Evolutionary conservation across 345 rosid genomes (phyloP).

Genomic region (Brassica rapa): DNA sequence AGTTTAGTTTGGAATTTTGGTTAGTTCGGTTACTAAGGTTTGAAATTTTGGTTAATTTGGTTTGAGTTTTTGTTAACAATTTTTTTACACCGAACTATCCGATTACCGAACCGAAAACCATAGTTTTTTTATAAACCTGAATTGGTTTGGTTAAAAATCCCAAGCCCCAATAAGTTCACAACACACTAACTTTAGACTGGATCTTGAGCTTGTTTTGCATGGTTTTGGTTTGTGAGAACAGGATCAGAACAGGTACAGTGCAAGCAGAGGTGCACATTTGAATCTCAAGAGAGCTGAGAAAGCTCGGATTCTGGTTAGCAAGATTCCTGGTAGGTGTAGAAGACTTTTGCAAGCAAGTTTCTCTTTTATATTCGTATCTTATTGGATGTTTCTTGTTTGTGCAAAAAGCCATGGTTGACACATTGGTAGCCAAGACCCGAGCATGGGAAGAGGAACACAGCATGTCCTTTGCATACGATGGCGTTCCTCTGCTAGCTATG

Average conservation of each 20-base stretch:
- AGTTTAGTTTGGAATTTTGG: too few relatives aligned
- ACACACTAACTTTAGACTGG: neutral
- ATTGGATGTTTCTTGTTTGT: conserved; percentile 6
- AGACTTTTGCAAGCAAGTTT: neutral
- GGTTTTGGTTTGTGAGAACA: conserved; percentile 43
- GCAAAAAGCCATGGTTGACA: conserved; percentile 74
- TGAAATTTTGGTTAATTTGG: too few relatives aligned
- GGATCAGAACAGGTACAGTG: conserved; percentile 97
- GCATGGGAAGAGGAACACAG: conserved; percentile 92
- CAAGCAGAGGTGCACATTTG: conserved; percentile 96
- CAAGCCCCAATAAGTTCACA: too few relatives aligned
- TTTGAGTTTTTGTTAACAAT: too few relatives aligned
- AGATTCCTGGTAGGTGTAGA: conserved; percentile 78
- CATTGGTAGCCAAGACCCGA: conserved; percentile 82
- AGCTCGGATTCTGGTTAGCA: conserved; percentile 88
- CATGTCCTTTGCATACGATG: conserved; percentile 76
- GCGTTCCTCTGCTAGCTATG: conserved; percentile 97
- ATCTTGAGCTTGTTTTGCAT: conserved; percentile 1
- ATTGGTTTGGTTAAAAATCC: too few relatives aligned
- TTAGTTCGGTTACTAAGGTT: too few relatives aligned
- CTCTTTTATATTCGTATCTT: conserved; percentile 8
- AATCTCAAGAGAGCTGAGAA: conserved; percentile 99
- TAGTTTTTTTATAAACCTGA: too few relatives aligned
- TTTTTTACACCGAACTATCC: too few relatives aligned
- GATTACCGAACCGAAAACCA: too few relatives aligned